Percentiles rank a stretch among this genome's conserved stretches.
Conservation (phyloP, 345 rosid species). For the Odontarrhena argentea region DNA sequence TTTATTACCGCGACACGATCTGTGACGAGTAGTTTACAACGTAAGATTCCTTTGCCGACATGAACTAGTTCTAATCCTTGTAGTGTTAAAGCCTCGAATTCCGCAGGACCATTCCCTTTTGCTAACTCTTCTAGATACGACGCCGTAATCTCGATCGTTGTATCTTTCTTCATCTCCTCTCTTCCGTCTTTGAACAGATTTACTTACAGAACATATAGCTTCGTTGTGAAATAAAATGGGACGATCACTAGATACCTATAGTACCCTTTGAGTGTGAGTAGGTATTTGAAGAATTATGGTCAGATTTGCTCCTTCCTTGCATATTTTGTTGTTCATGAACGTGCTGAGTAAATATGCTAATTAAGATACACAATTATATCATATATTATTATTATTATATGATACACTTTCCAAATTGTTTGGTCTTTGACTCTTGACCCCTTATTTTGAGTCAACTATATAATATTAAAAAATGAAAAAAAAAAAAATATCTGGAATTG, state of each 20-base stretch:
- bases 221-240: too few species aligned
- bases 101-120: conserved; percentile 14
- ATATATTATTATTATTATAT: neutral
- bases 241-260: too few species aligned
- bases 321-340: too few species aligned
- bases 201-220: too few species aligned
- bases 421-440: conserved; percentile 1
- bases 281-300: too few species aligned
- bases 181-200: neutral
- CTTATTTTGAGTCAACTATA: neutral
- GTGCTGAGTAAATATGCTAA: too few species aligned
- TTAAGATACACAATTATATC: too few species aligned
- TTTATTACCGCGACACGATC: conserved; percentile 34
- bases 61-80: conserved; percentile 36
- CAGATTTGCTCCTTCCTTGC: too few species aligned
- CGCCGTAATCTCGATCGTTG: conserved; percentile 2
- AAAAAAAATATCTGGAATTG: neutral
- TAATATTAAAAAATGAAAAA: neutral
- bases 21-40: conserved; percentile 39
- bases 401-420: conserved; percentile 24
- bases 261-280: too few species aligned
- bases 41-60: conserved; percentile 40
- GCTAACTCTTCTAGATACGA: conserved; percentile 27
- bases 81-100: conserved; percentile 13
- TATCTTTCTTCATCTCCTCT: conserved; percentile 18